phyloP scores from a whole-genome alignment of 345 rosid genomes.

The Boechera divaricarpa region DNA sequence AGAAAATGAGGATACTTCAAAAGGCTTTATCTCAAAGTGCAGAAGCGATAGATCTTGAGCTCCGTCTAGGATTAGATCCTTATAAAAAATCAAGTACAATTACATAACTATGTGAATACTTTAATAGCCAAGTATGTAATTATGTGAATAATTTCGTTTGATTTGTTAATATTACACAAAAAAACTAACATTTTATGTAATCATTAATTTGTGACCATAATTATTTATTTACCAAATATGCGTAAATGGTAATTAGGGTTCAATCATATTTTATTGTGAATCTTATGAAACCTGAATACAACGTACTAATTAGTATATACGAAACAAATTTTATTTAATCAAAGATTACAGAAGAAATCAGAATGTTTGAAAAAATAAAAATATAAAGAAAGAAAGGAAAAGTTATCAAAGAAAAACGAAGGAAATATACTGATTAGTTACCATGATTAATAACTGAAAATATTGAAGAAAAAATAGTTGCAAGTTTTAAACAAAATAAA shows the following conservation, averaged over 20 bases:
- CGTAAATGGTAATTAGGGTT: background rate
- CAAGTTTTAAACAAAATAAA: too few species aligned
- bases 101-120: conserved; percentile 25
- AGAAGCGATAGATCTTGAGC: conserved; percentile 46
- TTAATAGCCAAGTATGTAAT: background rate
- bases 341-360: too few species aligned
- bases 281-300: background rate
- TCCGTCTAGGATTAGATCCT: conserved; percentile 47
- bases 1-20: conserved; percentile 14
- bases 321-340: too few species aligned
- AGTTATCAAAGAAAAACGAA: too few species aligned
- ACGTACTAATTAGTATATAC: too few species aligned
- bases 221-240: background rate
- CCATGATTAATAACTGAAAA: too few species aligned
- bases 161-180: conserved; percentile 27
- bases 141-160: conserved; percentile 31
- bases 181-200: conserved; percentile 31
- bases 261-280: background rate
- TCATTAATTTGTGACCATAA: conserved; percentile 5
- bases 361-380: background rate
- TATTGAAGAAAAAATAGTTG: too few species aligned
- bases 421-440: too few species aligned
- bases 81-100: conserved; percentile 36
- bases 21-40: conserved; percentile 35
- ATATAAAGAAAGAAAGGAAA: too few species aligned